Conservation (phyloP, 306 rosid genomes). For the Sphenostylis stenocarpa region DNA sequence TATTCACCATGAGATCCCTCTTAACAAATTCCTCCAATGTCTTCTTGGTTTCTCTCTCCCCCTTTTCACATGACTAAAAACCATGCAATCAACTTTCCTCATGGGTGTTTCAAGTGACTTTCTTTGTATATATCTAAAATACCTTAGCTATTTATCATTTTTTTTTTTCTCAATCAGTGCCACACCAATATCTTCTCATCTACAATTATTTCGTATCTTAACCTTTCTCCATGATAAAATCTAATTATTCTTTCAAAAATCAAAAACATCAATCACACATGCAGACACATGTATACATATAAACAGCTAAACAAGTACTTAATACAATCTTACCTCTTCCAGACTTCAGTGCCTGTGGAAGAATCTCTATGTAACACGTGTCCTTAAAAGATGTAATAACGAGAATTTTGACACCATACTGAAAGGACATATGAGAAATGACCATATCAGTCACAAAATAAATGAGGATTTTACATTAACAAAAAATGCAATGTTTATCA, state of each 20-base stretch:
- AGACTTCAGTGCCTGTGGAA: slow-evolving; percentile 75
- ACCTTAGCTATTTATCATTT: background rate
- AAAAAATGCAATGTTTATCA: slow-evolving; percentile 1
- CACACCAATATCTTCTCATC: background rate
- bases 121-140: background rate
- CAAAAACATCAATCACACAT: background rate
- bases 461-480: slow-evolving; percentile 3
- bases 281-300: background rate
- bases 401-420: slow-evolving; percentile 94
- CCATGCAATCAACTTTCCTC: background rate
- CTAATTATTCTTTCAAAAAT: background rate
- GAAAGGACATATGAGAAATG: slow-evolving; percentile 40
- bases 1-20: no score
- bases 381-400: slow-evolving; percentile 89
- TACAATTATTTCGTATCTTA: background rate
- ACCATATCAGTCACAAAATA: slow-evolving; percentile 27
- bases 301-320: background rate
- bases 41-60: background rate
- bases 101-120: background rate
- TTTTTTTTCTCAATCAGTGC: background rate
- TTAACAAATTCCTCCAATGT: no score
- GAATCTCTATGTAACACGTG: slow-evolving; percentile 92
- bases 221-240: background rate
- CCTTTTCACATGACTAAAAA: background rate
- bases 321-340: slow-evolving; percentile 60